Conservation (phyloP, 2,329 filamentous ascomycete species). For the Aaosphaeria arxii region DNA sequence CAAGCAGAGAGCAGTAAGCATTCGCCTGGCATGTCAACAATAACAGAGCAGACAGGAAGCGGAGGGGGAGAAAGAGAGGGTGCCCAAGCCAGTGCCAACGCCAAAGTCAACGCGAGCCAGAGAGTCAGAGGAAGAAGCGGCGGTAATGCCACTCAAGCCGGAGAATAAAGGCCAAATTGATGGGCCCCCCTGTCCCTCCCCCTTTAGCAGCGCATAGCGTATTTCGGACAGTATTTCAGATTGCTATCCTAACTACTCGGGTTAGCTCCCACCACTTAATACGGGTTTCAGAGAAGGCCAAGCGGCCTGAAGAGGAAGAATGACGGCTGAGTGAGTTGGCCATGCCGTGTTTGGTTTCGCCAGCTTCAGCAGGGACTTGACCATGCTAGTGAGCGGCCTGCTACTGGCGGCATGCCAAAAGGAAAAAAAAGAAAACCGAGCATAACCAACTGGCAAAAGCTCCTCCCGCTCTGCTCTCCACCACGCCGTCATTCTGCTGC, state of each 20-base stretch:
- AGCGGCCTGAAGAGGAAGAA: conserved; percentile 15
- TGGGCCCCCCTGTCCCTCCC: neutral
- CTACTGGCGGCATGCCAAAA: conserved; percentile 21
- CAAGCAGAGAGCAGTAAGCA: too few species aligned
- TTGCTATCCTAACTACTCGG: conserved; percentile 12
- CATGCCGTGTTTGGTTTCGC: neutral
- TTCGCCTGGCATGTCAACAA: too few species aligned
- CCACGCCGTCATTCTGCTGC: conserved; percentile 21
- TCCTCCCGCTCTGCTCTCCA: conserved; percentile 22
- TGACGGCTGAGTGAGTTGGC: conserved; percentile 3
- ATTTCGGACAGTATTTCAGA: conserved; percentile 11
- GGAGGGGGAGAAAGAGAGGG: too few species aligned
- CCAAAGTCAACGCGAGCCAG: too few species aligned
- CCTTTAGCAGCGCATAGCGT: neutral
- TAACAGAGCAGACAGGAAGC: too few species aligned
- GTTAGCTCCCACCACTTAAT: conserved; percentile 12
- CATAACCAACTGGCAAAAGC: neutral
- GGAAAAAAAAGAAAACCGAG: conserved; percentile 15
- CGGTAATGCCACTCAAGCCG: conserved; percentile 1
- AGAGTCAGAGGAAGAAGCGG: too few species aligned
- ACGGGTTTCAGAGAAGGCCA: conserved; percentile 8
- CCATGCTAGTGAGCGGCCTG: conserved; percentile 4
- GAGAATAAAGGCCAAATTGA: conserved; percentile 9
- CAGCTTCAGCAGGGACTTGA: too few species aligned
- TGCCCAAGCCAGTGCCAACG: too few species aligned